Conservation (phyloP, 495 filamentous ascomycete genomes). For the Penicillium daleae region DNA sequence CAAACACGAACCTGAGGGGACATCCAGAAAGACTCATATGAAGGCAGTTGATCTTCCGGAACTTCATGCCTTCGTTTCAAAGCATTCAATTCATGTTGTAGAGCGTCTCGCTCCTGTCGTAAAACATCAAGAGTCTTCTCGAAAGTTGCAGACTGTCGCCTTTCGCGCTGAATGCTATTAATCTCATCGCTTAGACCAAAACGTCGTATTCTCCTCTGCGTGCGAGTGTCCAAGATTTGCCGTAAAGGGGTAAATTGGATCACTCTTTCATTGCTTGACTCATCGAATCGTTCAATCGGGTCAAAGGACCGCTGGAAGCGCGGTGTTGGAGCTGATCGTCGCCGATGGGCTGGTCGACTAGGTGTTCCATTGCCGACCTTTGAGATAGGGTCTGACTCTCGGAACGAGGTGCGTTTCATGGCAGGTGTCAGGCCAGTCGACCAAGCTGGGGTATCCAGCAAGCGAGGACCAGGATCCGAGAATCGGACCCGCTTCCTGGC, state of each 20-base stretch:
- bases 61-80: conserved; percentile 41
- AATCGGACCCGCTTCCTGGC: conserved; percentile 70
- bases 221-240: conserved; percentile 70
- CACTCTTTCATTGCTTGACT: conserved; percentile 36
- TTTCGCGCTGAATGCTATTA: conserved; percentile 64
- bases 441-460: conserved; percentile 30
- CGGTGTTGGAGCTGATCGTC: conserved; percentile 36
- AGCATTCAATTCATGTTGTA: conserved; percentile 55
- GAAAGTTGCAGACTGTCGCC: conserved; percentile 50
- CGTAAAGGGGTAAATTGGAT: conserved; percentile 69
- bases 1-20: conserved; percentile 27
- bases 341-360: conserved; percentile 45
- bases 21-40: conserved; percentile 30
- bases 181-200: conserved; percentile 77
- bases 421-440: conserved; percentile 73
- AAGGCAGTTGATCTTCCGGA: conserved; percentile 29
- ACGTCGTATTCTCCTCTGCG: conserved; percentile 70
- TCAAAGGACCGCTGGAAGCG: conserved; percentile 30
- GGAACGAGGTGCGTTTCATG: conserved; percentile 60
- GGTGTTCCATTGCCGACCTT: conserved; percentile 39
- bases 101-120: conserved; percentile 41
- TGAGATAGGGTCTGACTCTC: conserved; percentile 14
- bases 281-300: conserved; percentile 33
- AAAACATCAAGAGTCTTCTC: conserved; percentile 53
- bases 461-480: conserved; percentile 66